Evolutionary conservation across 768 basidiomycete genomes (phyloP).

Genomic region (Boletellus sp.): DNA sequence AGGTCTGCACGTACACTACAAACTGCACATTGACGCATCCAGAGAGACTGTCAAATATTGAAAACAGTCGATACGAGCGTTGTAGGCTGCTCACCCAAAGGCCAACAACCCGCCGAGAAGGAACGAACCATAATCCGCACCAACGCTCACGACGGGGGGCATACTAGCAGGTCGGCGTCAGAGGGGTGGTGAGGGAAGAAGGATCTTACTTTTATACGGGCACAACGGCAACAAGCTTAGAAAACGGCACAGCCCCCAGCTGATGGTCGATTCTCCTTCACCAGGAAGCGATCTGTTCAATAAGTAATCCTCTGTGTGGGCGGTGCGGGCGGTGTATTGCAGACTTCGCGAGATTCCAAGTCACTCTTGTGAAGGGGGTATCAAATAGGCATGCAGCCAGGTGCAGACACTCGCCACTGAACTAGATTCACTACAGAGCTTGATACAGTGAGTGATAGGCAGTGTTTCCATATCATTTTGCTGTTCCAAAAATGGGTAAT

Average conservation of each 20-base stretch:
- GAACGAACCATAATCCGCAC: constrained; percentile 15
- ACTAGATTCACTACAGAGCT: too few relatives aligned
- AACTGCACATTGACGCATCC: constrained; percentile 26
- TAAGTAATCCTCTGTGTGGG: too few relatives aligned
- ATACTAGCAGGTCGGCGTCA: background rate
- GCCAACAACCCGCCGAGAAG: constrained; percentile 22
- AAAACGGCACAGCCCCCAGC: background rate
- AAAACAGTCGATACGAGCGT: background rate
- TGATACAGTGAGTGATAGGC: too few relatives aligned
- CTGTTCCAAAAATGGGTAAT: too few relatives aligned
- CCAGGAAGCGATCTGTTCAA: too few relatives aligned
- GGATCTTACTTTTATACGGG: constrained; percentile 1
- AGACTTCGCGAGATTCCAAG: too few relatives aligned
- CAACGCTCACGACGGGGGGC: background rate
- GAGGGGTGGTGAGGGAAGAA: background rate
- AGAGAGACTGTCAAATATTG: constrained; percentile 16
- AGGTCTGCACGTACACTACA: constrained; percentile 19
- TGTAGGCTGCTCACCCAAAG: constrained; percentile 11
- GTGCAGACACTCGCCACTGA: too few relatives aligned
- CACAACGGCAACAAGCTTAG: background rate
- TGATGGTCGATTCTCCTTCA: too few relatives aligned
- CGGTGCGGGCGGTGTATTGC: too few relatives aligned
- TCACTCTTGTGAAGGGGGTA: too few relatives aligned
- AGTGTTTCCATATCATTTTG: too few relatives aligned
- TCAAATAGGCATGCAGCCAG: too few relatives aligned